These are phyloP conservation scores for Cryphonectria radicalis DNA, from an alignment of 2,329 filamentous ascomycete species.

Conservation along the genomic window DNA sequence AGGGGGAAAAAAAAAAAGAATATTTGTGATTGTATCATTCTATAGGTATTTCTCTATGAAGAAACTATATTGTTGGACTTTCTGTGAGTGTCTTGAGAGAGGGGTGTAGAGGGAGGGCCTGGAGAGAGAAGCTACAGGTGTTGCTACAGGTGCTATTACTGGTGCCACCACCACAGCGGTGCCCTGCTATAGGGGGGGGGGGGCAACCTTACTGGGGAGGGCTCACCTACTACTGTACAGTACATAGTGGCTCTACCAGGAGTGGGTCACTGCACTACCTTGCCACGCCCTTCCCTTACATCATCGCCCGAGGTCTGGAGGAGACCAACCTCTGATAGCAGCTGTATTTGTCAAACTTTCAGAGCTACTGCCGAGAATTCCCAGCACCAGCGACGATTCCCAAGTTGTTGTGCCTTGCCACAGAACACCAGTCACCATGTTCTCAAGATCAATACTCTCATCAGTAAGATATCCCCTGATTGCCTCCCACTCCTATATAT, in stretches of 20 bases:
- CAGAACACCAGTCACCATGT: constrained; percentile 25
- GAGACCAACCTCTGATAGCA: constrained; percentile 11
- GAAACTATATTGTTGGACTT: background rate
- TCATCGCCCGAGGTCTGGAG: constrained; percentile 9
- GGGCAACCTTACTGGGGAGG: background rate
- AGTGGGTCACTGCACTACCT: background rate
- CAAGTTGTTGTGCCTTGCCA: background rate
- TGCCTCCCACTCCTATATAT: too few species aligned
- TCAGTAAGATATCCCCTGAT: constrained; percentile 16
- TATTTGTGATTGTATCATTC: background rate
- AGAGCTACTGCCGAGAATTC: background rate
- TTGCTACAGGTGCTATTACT: background rate
- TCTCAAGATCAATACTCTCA: constrained; percentile 28
- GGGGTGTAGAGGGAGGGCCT: background rate
- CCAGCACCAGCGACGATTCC: background rate
- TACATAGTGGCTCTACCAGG: background rate
- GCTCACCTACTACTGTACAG: background rate
- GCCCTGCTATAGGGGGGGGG: background rate
- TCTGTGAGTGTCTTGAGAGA: background rate
- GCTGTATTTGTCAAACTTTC: constrained; percentile 23
- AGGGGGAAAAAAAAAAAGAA: background rate
- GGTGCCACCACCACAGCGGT: background rate
- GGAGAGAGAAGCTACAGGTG: background rate
- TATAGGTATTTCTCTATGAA: background rate
- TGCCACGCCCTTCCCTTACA: background rate